Evolutionary conservation across 768 basidiomycete species (phyloP).

Genomic region (Amanita pallidorosea): DNA sequence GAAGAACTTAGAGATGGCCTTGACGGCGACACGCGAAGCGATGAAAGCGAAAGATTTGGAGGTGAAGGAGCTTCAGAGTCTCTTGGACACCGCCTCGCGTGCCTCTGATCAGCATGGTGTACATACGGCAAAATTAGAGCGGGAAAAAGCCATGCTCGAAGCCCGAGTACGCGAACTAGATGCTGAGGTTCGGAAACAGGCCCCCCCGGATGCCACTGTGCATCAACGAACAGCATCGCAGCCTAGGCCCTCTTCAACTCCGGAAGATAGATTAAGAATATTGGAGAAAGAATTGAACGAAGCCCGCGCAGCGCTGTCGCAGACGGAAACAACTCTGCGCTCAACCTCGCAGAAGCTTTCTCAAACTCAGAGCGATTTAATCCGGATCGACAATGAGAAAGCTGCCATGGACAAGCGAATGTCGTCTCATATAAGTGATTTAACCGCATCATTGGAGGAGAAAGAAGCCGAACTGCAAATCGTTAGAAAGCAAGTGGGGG

Average conservation of each 20-base stretch:
- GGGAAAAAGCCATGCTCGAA: conserved; percentile 48
- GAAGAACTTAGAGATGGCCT: conserved; percentile 40
- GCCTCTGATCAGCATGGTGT: conserved; percentile 36
- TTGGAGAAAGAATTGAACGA: conserved; percentile 50
- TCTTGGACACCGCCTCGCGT: conserved; percentile 42
- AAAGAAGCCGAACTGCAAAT: conserved; percentile 50
- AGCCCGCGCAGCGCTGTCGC: conserved; percentile 27
- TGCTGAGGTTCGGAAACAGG: conserved; percentile 19
- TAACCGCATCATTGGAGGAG: conserved; percentile 35
- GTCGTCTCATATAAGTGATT: conserved; percentile 30
- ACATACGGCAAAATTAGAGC: conserved; percentile 36
- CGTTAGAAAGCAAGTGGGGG: conserved; percentile 27
- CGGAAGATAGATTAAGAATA: conserved; percentile 34
- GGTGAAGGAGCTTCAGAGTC: conserved; percentile 43
- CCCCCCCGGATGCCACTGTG: conserved; percentile 19
- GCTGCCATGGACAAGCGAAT: conserved; percentile 39
- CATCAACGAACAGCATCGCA: conserved; percentile 26
- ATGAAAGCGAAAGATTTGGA: conserved; percentile 39
- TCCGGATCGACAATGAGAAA: conserved; percentile 49
- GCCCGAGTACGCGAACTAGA: conserved; percentile 51
- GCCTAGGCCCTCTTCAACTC: conserved; percentile 50
- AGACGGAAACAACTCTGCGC: conserved; percentile 34
- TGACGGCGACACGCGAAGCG: conserved; percentile 37
- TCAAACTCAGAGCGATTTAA: conserved; percentile 34
- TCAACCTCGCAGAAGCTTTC: conserved; percentile 35